phyloP scores from a whole-genome alignment of 805 yeast species.

The Nakazawaea populi region DNA sequence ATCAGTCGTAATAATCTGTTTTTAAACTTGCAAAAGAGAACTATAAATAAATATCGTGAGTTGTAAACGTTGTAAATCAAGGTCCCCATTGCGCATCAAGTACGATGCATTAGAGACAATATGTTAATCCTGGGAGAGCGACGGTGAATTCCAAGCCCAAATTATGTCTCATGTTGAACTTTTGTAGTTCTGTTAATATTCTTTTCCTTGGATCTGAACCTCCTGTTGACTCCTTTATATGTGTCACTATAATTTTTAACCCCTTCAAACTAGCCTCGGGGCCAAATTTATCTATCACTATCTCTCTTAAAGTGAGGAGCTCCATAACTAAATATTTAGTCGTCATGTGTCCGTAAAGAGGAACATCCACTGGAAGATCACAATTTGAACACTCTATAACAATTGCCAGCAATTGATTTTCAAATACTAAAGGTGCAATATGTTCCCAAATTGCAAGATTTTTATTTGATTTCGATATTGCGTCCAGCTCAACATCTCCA shows the following conservation, averaged over 20 bases:
- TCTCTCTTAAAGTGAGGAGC: conserved; percentile 27
- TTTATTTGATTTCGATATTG: conserved; percentile 29
- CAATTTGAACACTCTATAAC: conserved; percentile 75
- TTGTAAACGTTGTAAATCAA: too few relatives aligned
- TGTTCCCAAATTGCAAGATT: conserved; percentile 49
- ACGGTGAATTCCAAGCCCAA: conserved; percentile 44
- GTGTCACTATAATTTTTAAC: conserved; percentile 44
- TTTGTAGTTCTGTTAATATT: conserved; percentile 45
- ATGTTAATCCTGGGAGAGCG: conserved; percentile 50
- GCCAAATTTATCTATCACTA: background rate
- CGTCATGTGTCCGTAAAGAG: conserved; percentile 76
- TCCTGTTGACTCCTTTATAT: conserved; percentile 38
- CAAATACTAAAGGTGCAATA: conserved; percentile 40
- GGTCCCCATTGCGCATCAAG: too few relatives aligned
- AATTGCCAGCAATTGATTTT: conserved; percentile 42
- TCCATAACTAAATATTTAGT: conserved; percentile 61
- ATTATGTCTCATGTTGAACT: conserved; percentile 26
- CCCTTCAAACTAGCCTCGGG: conserved; percentile 25
- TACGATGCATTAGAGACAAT: conserved; percentile 13
- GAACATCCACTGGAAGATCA: conserved; percentile 35
- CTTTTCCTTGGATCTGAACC: conserved; percentile 49
- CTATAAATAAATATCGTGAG: too few relatives aligned
- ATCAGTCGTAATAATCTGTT: too few relatives aligned
- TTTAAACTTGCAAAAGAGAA: too few relatives aligned
- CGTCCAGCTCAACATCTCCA: conserved; percentile 83